These are phyloP conservation scores for Nakaseomyces kungkrabaensis DNA, from an alignment of 1,139 yeast species.

Conservation along the genomic window DNA sequence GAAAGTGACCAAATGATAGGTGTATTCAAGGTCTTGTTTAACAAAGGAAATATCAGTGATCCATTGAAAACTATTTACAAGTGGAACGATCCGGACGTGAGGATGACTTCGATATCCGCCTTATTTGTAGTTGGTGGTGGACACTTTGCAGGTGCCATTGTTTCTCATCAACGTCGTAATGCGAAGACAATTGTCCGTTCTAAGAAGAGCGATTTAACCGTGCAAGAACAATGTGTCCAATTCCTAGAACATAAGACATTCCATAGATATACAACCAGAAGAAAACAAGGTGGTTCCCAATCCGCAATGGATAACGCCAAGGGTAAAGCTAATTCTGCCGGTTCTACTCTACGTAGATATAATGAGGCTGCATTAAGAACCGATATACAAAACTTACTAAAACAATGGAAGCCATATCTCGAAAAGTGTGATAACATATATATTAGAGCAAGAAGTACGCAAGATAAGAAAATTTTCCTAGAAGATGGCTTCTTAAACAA, in stretches of 20 bases:
- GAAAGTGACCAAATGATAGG: conserved; percentile 48
- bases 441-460: conserved; percentile 71
- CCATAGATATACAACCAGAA: conserved; percentile 90
- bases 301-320: conserved; percentile 83
- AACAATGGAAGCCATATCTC: conserved; percentile 53
- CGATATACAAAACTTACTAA: conserved; percentile 63
- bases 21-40: conserved; percentile 58
- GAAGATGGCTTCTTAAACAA: conserved; percentile 44
- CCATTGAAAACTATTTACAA: conserved; percentile 25
- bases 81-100: conserved; percentile 24
- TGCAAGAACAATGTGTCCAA: conserved; percentile 52
- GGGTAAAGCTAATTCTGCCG: conserved; percentile 96
- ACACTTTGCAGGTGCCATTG: conserved; percentile 92
- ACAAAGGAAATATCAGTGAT: conserved; percentile 32
- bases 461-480: conserved; percentile 54
- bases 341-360: conserved; percentile 78
- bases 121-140: conserved; percentile 96
- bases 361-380: conserved; percentile 75
- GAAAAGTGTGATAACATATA: conserved; percentile 59
- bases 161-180: conserved; percentile 53
- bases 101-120: conserved; percentile 42
- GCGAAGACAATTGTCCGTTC: conserved; percentile 38
- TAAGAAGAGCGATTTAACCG: conserved; percentile 34
- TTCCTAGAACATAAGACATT: conserved; percentile 73
- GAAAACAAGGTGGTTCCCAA: conserved; percentile 97